A percentile compares a stretch with the other conserved stretches of the same genome.
phyloP scores from a whole-genome alignment of 1,284 basidiomycete genomes.

The Boletus semigastroideus region DNA sequence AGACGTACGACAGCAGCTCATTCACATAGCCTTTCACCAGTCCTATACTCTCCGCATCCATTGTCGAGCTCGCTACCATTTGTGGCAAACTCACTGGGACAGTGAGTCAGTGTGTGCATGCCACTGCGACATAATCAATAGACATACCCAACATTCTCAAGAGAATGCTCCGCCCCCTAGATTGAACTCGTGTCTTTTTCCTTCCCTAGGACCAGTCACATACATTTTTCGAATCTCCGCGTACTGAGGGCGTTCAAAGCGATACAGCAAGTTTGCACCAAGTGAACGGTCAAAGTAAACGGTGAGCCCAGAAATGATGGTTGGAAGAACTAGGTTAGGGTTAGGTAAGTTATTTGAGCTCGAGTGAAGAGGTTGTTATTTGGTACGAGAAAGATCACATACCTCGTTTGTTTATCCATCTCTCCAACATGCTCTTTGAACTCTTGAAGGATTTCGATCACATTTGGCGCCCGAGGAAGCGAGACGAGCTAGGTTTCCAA shows the following conservation, averaged over 20 bases:
- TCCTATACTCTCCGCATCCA: conserved; percentile 85
- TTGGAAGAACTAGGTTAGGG: conserved; percentile 63
- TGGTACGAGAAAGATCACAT: conserved; percentile 17
- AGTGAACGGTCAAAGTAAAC: conserved; percentile 93
- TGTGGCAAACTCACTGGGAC: conserved; percentile 65
- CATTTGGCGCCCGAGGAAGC: conserved; percentile 81
- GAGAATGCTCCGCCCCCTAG: conserved; percentile 95
- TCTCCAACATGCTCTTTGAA: conserved; percentile 68
- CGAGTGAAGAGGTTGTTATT: background rate
- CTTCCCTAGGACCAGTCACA: conserved; percentile 68
- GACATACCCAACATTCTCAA: conserved; percentile 86
- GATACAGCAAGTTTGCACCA: conserved; percentile 89
- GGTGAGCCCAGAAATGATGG: conserved; percentile 86
- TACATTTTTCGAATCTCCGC: conserved; percentile 78
- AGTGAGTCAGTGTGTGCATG: background rate
- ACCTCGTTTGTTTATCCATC: conserved; percentile 52
- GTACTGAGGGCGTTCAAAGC: conserved; percentile 93
- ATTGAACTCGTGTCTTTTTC: conserved; percentile 88
- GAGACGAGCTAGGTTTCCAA: conserved; percentile 70
- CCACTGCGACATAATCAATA: background rate
- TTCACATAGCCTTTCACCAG: conserved; percentile 89
- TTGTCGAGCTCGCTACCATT: conserved; percentile 88
- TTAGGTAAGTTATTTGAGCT: conserved; percentile 56
- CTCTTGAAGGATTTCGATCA: conserved; percentile 76
- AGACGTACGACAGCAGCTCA: conserved; percentile 80